Conservation (phyloP, 176 grass and related monocot species). For the Miscanthus lutarioriparius region DNA sequence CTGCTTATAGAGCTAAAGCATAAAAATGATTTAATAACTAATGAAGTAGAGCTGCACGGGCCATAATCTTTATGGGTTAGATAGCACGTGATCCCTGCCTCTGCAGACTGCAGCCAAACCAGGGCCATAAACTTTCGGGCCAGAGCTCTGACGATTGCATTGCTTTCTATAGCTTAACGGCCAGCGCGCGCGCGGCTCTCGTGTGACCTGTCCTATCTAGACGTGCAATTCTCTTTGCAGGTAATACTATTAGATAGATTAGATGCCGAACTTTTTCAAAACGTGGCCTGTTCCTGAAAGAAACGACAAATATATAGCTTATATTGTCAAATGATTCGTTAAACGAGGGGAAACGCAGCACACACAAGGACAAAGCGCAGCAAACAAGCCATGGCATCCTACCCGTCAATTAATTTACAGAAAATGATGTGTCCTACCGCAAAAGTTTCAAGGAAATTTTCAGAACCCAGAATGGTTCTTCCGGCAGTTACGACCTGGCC, state of each 20-base stretch:
- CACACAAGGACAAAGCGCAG: background rate
- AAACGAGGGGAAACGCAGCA: background rate
- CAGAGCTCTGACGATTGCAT: background rate
- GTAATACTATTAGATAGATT: background rate
- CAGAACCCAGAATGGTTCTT: constrained; percentile 16
- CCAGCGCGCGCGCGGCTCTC: background rate
- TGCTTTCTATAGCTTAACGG: background rate
- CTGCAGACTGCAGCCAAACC: background rate
- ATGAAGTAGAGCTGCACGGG: background rate
- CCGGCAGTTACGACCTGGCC: background rate
- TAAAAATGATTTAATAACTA: no score
- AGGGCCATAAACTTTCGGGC: background rate
- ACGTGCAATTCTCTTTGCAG: background rate
- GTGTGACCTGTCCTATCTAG: background rate
- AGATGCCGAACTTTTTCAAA: background rate
- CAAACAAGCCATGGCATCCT: background rate
- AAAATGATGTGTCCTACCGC: background rate
- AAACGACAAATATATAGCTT: background rate
- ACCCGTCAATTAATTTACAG: constrained; percentile 3
- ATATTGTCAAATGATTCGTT: background rate
- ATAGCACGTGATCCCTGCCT: background rate
- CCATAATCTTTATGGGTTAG: background rate
- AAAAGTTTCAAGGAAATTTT: background rate
- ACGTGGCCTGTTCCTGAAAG: background rate
- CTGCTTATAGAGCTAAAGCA: no score